A percentile compares a stretch with the other conserved stretches of the same genome.
Evolutionary conservation across 2,329 filamentous ascomycete species (phyloP).

Genomic region (Thelonectria discophora): DNA sequence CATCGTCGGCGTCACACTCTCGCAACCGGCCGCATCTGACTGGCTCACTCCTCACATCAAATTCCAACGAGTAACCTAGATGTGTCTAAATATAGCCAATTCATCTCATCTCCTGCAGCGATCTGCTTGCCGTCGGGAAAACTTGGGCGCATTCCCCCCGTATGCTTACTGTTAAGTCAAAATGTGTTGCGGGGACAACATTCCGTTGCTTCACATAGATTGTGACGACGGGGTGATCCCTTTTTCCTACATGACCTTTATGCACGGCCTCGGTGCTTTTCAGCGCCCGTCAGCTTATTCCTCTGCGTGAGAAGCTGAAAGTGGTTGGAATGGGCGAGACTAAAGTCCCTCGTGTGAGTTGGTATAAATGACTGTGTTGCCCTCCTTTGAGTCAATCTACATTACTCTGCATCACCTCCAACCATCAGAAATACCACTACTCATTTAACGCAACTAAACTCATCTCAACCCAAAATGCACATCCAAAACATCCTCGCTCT

Average conservation of each 20-base stretch:
- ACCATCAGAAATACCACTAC: neutral
- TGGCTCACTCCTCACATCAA: neutral
- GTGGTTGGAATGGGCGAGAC: neutral
- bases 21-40: neutral
- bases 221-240: neutral
- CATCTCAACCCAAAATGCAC: conserved; percentile 34
- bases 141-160: neutral
- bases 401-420: neutral
- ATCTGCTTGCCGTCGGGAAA: neutral
- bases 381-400: neutral
- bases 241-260: neutral
- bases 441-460: neutral
- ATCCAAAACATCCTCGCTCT: conserved; percentile 32
- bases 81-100: neutral
- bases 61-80: neutral
- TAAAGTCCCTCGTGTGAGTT: neutral
- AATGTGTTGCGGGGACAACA: neutral
- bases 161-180: neutral
- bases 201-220: neutral
- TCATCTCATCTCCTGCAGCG: neutral
- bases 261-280: neutral
- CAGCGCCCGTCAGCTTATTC: neutral
- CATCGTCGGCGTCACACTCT: neutral
- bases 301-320: neutral
- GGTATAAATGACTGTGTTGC: neutral